phyloP scores from a whole-genome alignment of 2,329 filamentous ascomycete species.

The Talaromyces pinophilus region DNA sequence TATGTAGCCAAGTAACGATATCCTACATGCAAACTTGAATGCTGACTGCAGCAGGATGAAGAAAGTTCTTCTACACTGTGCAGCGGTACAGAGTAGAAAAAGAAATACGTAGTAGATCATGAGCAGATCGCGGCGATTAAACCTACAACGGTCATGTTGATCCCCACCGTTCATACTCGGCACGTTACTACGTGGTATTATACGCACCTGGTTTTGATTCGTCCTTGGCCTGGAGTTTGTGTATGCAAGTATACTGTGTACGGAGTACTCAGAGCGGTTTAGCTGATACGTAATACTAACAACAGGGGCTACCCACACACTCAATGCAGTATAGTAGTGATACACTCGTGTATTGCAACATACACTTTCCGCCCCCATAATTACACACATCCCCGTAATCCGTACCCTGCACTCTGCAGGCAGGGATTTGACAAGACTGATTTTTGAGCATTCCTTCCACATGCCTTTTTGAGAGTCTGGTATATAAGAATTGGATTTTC shows the following conservation, averaged over 20 bases:
- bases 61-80: neutral
- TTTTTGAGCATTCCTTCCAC: neutral
- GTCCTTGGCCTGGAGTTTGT: neutral
- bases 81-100: neutral
- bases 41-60: constrained; percentile 6
- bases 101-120: too few species aligned
- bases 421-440: neutral
- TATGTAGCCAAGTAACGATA: neutral
- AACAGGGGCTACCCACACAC: neutral
- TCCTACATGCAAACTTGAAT: neutral
- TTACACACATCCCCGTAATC: neutral
- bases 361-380: constrained; percentile 3
- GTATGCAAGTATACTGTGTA: neutral
- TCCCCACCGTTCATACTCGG: neutral
- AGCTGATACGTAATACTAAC: neutral
- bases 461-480: neutral
- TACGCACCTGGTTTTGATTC: neutral
- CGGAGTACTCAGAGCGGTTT: neutral
- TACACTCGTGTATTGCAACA: neutral
- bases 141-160: neutral
- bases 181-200: neutral
- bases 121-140: constrained; percentile 6
- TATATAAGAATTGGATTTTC: neutral
- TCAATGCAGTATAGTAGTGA: neutral
- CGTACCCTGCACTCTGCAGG: neutral